Percentiles rank a stretch among this genome's conserved stretches.
Conservation (phyloP, 192 early-diverging fungal species). For the Coemansia sp. region DNA sequence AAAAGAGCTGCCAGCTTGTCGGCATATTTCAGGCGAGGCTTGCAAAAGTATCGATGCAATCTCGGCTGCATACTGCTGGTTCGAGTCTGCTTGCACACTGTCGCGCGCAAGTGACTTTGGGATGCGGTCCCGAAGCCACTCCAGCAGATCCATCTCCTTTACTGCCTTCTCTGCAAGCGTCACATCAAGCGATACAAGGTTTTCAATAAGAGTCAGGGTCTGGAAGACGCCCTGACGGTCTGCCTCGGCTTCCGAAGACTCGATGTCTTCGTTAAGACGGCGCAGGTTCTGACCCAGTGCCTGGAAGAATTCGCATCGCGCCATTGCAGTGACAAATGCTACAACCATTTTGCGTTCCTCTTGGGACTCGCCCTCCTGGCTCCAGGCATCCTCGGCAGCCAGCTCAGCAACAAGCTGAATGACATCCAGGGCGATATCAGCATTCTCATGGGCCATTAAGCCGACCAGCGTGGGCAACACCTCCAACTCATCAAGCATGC, state of each 20-base stretch:
- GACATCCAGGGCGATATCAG: slow-evolving; percentile 83
- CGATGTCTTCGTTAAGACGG: slow-evolving; percentile 69
- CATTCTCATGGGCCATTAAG: slow-evolving; percentile 89
- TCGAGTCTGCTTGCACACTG: slow-evolving; percentile 60
- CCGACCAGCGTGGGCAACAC: slow-evolving; percentile 65
- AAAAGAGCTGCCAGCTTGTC: slow-evolving; percentile 53
- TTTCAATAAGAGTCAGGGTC: slow-evolving; percentile 82
- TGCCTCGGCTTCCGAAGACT: slow-evolving; percentile 55
- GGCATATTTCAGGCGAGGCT: slow-evolving; percentile 54
- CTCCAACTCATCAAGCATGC: slow-evolving; percentile 68
- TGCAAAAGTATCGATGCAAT: slow-evolving; percentile 83
- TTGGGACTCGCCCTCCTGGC: slow-evolving; percentile 58
- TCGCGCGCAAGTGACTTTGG: neutral
- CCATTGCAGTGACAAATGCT: slow-evolving; percentile 65
- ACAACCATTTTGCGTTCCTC: slow-evolving; percentile 59
- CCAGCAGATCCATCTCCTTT: slow-evolving; percentile 62
- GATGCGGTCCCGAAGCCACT: slow-evolving; percentile 74
- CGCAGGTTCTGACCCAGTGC: slow-evolving; percentile 78
- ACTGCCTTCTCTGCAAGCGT: slow-evolving; percentile 65
- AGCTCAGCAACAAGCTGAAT: slow-evolving; percentile 88
- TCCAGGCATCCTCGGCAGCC: slow-evolving; percentile 86
- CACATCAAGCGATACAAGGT: slow-evolving; percentile 75
- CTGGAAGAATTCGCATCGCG: slow-evolving; percentile 68
- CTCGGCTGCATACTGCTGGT: slow-evolving; percentile 85
- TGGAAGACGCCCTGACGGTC: slow-evolving; percentile 87